Percentiles rank a stretch among this genome's conserved stretches.
These are phyloP conservation scores for Pezicula rhizophila DNA, from an alignment of 2,329 filamentous ascomycete genomes.

Conservation along the genomic window DNA sequence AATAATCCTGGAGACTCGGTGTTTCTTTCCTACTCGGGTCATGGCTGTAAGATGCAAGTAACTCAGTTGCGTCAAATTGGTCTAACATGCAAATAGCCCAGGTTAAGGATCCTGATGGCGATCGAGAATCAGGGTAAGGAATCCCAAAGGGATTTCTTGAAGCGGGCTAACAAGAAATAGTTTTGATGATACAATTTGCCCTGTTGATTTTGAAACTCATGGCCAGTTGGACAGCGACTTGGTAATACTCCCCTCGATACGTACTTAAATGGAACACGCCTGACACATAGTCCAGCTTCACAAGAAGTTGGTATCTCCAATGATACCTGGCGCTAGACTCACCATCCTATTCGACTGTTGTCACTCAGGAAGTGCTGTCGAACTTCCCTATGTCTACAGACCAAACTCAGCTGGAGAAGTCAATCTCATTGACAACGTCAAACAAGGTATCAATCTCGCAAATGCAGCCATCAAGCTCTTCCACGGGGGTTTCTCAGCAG, in stretches of 20 bases:
- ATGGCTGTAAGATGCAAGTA: slow-evolving; percentile 36
- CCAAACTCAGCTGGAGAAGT: not conserved
- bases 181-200: slow-evolving; percentile 35
- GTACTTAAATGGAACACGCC: not conserved
- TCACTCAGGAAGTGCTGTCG: slow-evolving; percentile 58
- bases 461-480: slow-evolving; percentile 13
- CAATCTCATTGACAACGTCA: slow-evolving; percentile 6
- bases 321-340: slow-evolving; percentile 74
- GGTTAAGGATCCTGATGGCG: slow-evolving; percentile 37
- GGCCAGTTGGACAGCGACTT: slow-evolving; percentile 47
- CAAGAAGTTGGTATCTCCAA: slow-evolving; percentile 64
- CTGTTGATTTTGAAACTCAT: slow-evolving; percentile 41
- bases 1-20: slow-evolving; percentile 43
- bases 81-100: slow-evolving; percentile 24
- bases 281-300: slow-evolving; percentile 35
- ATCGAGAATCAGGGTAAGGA: slow-evolving; percentile 27
- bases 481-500: not conserved
- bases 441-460: slow-evolving; percentile 20
- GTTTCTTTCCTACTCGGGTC: slow-evolving; percentile 55
- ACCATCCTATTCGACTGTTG: slow-evolving; percentile 64
- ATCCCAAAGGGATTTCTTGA: not conserved
- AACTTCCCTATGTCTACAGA: slow-evolving; percentile 57
- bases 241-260: slow-evolving; percentile 32
- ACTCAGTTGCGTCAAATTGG: not conserved
- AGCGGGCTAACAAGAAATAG: slow-evolving; percentile 34